Percentiles rank a stretch among this genome's conserved stretches.
These are phyloP conservation scores for Pichia sp. DNA, from an alignment of 1,139 yeast genomes.

Conservation along the genomic window DNA sequence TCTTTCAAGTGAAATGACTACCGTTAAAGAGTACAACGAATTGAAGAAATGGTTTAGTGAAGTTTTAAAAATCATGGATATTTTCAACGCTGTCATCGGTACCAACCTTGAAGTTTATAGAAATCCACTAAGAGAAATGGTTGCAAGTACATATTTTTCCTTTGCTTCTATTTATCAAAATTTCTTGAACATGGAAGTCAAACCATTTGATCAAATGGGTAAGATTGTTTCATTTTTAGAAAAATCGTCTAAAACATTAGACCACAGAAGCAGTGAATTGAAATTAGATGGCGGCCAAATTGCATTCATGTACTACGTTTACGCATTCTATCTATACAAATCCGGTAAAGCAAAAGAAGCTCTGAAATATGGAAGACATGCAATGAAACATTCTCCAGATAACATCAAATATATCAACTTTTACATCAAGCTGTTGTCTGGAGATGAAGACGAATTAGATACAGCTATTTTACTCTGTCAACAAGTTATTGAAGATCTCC, in stretches of 20 bases:
- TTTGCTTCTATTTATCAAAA: conserved; percentile 22
- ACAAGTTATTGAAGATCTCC: conserved; percentile 36
- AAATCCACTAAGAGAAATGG: conserved; percentile 13
- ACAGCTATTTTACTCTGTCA: conserved; percentile 42
- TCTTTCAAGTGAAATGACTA: conserved; percentile 24
- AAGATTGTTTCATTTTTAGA: conserved; percentile 12
- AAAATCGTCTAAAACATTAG: conserved; percentile 11
- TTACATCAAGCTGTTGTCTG: conserved; percentile 49
- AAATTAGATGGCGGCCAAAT: background rate
- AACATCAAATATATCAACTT: conserved; percentile 51
- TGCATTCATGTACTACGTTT: conserved; percentile 32
- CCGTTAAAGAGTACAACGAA: conserved; percentile 17
- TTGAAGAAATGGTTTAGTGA: conserved; percentile 19
- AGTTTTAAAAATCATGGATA: conserved; percentile 21
- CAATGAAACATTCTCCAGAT: conserved; percentile 38
- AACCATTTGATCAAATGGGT: conserved; percentile 15
- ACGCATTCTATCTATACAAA: conserved; percentile 36
- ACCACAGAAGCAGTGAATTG: conserved; percentile 1
- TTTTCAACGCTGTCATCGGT: conserved; percentile 19
- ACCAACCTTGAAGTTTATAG: conserved; percentile 5
- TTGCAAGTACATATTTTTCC: conserved; percentile 19
- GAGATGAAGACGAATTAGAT: conserved; percentile 47
- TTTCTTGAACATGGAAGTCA: conserved; percentile 18
- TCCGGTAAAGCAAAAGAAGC: conserved; percentile 35
- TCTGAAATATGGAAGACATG: conserved; percentile 35